Evolutionary conservation across 805 yeast species (phyloP).

Genomic region (Candida chauliodis): DNA sequence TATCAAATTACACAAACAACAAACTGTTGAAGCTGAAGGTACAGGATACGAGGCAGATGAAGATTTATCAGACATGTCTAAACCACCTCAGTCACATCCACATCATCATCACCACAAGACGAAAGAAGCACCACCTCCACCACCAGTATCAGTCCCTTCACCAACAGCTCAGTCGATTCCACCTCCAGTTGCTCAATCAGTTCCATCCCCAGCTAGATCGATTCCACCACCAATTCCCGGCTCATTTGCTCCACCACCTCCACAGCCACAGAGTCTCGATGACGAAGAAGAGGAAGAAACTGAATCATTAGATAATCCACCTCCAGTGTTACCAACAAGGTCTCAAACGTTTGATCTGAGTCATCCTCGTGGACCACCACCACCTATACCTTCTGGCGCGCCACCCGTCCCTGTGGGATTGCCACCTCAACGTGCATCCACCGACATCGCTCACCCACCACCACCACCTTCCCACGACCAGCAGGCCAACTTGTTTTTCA

Average conservation of each 20-base stretch:
- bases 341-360: neutral
- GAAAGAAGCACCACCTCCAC: conserved; percentile 10
- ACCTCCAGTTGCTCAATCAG: conserved; percentile 13
- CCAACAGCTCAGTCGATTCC: conserved; percentile 10
- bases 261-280: neutral
- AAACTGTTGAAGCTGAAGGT: conserved; percentile 11
- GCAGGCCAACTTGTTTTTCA: conserved; percentile 26
- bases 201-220: no score
- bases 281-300: conserved; percentile 16
- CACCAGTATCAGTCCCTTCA: conserved; percentile 9
- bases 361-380: conserved; percentile 1
- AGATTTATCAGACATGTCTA: conserved; percentile 31
- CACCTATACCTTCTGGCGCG: conserved; percentile 9
- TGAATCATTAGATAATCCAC: conserved; percentile 2
- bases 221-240: conserved; percentile 12
- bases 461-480: neutral
- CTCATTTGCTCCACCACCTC: neutral
- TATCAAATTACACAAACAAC: conserved; percentile 7
- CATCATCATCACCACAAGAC: neutral
- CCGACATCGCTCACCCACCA: conserved; percentile 8
- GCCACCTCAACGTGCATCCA: conserved; percentile 12
- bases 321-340: conserved; percentile 4
- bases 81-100: conserved; percentile 3
- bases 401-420: conserved; percentile 10
- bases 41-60: conserved; percentile 76